Evolutionary conservation across 83 land plant genomes (phyloP), one percentile per base, ranked within the genome.

Genomic region (Isoetes engelmannii): DNA sequence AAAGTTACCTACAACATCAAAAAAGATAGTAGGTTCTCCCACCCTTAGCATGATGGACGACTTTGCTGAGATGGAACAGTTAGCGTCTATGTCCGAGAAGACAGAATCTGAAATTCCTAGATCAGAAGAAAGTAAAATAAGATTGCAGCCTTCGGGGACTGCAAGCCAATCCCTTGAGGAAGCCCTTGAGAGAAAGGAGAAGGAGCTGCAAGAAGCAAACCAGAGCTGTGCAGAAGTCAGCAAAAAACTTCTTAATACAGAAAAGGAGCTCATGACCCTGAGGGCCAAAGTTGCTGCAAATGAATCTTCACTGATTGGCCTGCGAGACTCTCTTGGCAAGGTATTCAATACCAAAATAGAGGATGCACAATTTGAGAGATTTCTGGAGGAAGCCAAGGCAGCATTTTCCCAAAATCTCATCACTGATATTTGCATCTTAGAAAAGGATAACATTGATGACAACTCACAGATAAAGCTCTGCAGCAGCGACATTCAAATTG

Each of bases 11-110:
- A 9, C 43, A 54, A 55, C 43, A 0, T 4, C 67, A 69, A 7
- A n/a, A 17, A 69, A 12, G 37, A 51, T 21, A 12, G 21, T 68
- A 8, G 12, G n/a, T 18, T 56, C 67, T 3, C 13, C 45, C 4
- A 19, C 20, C 5, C 6, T 13, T 7, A 15, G 66, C 67, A 10
- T 69, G 13, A 69, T 69, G 71, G 71, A 69, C 43, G 71, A 69
- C 43, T 69, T 69, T 56, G 44, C 46, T 13, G 71, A 69, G 44
- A 69, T 69, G 71, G 71, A 69, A 67, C 18, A 56, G 37, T 21
- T 69, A 43, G 71, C 71, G 4, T 69, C 67, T 7, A 42, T 18
- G 18, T 59, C 28, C 2, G 37, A 28, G 37, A 28, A 28, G 37
- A 28, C 37, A 28, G 37, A 28, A 28, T 28, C 37, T 28, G 37